These are phyloP conservation scores for Letharia columbiana DNA, from an alignment of 495 filamentous ascomycete genomes.

Conservation along the genomic window DNA sequence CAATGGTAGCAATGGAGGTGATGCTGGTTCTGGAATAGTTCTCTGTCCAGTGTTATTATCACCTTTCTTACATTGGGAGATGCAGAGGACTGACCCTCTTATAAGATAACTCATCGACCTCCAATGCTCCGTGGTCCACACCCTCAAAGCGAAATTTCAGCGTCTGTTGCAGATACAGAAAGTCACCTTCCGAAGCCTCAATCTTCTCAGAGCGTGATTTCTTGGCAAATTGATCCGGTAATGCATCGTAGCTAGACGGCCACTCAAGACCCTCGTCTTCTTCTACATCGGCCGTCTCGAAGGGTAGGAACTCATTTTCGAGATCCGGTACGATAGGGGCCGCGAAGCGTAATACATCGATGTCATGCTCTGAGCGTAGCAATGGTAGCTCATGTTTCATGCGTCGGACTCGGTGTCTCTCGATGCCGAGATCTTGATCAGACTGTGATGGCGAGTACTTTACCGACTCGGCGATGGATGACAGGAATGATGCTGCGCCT, in stretches of 20 bases:
- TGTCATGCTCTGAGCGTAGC: constrained; percentile 41
- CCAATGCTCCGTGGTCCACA: constrained; percentile 30
- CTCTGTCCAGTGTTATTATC: constrained; percentile 8
- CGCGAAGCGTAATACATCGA: constrained; percentile 36
- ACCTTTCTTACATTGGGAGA: background rate
- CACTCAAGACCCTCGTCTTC: constrained; percentile 44
- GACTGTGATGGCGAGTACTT: constrained; percentile 2
- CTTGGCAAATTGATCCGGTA: constrained; percentile 25
- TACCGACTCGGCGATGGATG: constrained; percentile 20
- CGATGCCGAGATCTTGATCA: constrained; percentile 25
- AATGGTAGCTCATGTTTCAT: constrained; percentile 46
- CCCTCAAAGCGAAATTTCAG: constrained; percentile 35
- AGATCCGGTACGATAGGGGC: constrained; percentile 17
- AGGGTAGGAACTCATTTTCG: constrained; percentile 29
- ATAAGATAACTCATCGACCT: constrained; percentile 27
- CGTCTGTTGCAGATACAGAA: constrained; percentile 33
- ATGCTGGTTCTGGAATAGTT: constrained; percentile 33
- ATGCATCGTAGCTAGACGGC: constrained; percentile 29
- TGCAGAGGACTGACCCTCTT: constrained; percentile 30
- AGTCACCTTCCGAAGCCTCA: constrained; percentile 32
- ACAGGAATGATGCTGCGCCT: constrained; percentile 26
- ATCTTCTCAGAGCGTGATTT: constrained; percentile 37
- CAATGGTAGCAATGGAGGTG: constrained; percentile 51
- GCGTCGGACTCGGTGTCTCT: constrained; percentile 24
- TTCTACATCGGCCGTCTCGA: constrained; percentile 38